Conservation (phyloP, 1,284 basidiomycete species). For the Marasmius fiardii region DNA sequence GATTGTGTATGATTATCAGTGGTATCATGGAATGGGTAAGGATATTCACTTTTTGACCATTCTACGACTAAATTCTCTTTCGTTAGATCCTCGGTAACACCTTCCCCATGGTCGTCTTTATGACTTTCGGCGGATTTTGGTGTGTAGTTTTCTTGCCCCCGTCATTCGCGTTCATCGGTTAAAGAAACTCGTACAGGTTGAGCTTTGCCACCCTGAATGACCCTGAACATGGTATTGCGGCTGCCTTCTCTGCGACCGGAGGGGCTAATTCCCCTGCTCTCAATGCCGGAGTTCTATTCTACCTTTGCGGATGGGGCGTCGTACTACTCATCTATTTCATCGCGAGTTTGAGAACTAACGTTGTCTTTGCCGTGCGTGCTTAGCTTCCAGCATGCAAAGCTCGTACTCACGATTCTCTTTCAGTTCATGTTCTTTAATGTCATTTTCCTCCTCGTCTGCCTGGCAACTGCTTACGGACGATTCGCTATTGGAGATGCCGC, state of each 20-base stretch:
- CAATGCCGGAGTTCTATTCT: slow-evolving; percentile 18
- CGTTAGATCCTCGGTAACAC: slow-evolving; percentile 21
- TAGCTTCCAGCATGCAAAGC: too few relatives aligned
- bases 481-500: slow-evolving; percentile 12
- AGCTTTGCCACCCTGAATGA: slow-evolving; percentile 16
- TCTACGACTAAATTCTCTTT: not conserved
- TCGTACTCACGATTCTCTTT: not conserved
- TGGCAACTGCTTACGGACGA: slow-evolving; percentile 14
- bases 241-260: slow-evolving; percentile 6
- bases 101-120: slow-evolving; percentile 20
- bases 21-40: slow-evolving; percentile 22
- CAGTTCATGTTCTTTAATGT: slow-evolving; percentile 18
- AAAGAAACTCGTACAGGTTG: slow-evolving; percentile 10
- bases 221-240: slow-evolving; percentile 14
- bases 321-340: slow-evolving; percentile 14
- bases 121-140: slow-evolving; percentile 21
- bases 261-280: slow-evolving; percentile 11
- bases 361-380: slow-evolving; percentile 16
- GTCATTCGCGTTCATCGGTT: not conserved
- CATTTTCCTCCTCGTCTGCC: slow-evolving; percentile 12
- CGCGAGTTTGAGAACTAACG: slow-evolving; percentile 16
- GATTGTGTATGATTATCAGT: slow-evolving; percentile 16
- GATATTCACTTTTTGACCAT: not conserved
- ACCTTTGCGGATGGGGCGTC: slow-evolving; percentile 18
- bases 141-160: not conserved